Evolutionary conservation across 768 basidiomycete genomes (phyloP).

Genomic region (Brasilioporus rufonigricans): DNA sequence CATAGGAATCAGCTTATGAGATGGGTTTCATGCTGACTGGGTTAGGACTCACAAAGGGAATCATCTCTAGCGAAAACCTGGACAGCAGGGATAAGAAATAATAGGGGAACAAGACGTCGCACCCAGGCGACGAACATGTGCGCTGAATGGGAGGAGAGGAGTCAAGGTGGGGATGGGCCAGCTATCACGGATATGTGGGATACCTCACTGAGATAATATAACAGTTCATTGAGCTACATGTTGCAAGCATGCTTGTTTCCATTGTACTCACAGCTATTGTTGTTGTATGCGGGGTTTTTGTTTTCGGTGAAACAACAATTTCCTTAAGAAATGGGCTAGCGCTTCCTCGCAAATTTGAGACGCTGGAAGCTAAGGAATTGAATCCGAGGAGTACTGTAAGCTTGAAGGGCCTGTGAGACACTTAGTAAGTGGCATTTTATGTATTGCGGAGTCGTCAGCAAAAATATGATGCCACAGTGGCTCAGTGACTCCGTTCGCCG

Average conservation of each 20-base stretch:
- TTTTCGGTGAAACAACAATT: constrained; percentile 12
- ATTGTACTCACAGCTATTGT: constrained; percentile 35
- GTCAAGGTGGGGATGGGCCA: constrained; percentile 24
- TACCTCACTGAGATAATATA: constrained; percentile 24
- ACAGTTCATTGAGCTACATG: constrained; percentile 22
- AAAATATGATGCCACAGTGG: background rate
- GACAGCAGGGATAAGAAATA: constrained; percentile 39
- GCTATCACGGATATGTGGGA: constrained; percentile 23
- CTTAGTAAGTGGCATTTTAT: background rate
- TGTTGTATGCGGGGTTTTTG: constrained; percentile 21
- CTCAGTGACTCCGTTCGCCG: background rate
- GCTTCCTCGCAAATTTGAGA: background rate
- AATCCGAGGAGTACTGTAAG: background rate
- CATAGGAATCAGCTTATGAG: constrained; percentile 2
- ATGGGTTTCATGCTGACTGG: background rate
- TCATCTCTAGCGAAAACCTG: constrained; percentile 50
- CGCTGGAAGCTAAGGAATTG: background rate
- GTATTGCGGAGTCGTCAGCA: background rate
- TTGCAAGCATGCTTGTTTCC: constrained; percentile 28
- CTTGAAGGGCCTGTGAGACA: background rate
- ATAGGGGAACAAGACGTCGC: constrained; percentile 53
- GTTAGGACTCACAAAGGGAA: constrained; percentile 53
- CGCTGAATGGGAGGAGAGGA: constrained; percentile 12
- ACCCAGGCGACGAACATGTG: constrained; percentile 75
- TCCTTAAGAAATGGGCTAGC: too few species aligned